Conservation (phyloP, 139 green algal species). For the Yamagishiella unicocca region DNA sequence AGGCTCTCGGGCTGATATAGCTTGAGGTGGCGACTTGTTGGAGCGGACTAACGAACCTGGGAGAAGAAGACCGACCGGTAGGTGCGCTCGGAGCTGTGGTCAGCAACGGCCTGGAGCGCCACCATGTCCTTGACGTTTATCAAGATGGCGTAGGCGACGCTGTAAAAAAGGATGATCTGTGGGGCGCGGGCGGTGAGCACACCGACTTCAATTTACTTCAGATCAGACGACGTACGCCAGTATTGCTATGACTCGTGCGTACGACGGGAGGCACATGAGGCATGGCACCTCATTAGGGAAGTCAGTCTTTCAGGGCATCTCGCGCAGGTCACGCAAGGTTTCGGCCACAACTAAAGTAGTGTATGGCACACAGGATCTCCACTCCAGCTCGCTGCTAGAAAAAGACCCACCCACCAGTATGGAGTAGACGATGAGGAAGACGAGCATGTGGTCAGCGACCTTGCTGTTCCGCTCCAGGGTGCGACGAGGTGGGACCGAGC, state of each 20-base stretch:
- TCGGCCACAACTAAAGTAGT: too few species aligned
- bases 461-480: constrained; percentile 17
- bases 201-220: too few species aligned
- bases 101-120: background rate
- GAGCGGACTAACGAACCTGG: background rate
- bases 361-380: background rate
- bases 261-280: too few species aligned
- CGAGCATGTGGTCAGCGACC: background rate
- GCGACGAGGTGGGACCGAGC: background rate
- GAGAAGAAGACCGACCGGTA: background rate
- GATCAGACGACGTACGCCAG: too few species aligned
- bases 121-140: constrained; percentile 1
- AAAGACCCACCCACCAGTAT: background rate
- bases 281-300: too few species aligned
- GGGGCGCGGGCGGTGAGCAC: too few species aligned
- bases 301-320: too few species aligned
- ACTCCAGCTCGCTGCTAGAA: background rate
- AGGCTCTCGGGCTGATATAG: too few species aligned
- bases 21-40: too few species aligned
- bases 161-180: constrained; percentile 29
- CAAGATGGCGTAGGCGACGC: background rate
- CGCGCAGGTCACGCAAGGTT: too few species aligned
- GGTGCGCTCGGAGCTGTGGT: background rate
- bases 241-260: too few species aligned
- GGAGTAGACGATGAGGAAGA: background rate